These are phyloP conservation scores for Moesziomyces sp. DNA, from an alignment of 1,284 basidiomycete species.

Conservation along the genomic window DNA sequence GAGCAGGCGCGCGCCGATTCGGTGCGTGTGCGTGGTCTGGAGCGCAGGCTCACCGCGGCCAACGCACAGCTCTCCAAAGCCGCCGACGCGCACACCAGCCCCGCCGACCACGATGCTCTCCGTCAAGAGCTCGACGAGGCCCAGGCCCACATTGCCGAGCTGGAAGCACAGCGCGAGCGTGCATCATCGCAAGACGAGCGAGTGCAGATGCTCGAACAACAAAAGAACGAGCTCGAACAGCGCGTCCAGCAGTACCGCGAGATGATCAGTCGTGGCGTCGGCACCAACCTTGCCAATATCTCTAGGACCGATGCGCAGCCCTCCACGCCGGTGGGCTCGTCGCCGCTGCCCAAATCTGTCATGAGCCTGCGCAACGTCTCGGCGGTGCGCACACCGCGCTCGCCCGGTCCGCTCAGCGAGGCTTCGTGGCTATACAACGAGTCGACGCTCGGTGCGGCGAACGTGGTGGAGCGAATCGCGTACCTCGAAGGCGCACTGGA, in stretches of 20 bases:
- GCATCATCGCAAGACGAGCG: conserved; percentile 24
- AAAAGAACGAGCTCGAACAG: conserved; percentile 42
- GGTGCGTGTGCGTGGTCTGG: conserved; percentile 26
- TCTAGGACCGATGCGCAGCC: conserved; percentile 1
- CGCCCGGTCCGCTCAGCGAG: conserved; percentile 44
- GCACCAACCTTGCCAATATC: conserved; percentile 37
- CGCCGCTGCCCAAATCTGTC: conserved; percentile 45
- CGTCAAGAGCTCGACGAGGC: conserved; percentile 21
- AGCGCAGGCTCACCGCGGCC: conserved; percentile 26
- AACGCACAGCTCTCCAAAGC: conserved; percentile 22
- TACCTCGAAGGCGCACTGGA: conserved; percentile 51
- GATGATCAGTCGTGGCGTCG: conserved; percentile 44
- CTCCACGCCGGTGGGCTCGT: conserved; percentile 14
- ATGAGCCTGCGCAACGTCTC: conserved; percentile 43
- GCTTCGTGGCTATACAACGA: conserved; percentile 55
- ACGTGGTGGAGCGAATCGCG: conserved; percentile 37
- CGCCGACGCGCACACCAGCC: neutral
- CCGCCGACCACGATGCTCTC: conserved; percentile 11
- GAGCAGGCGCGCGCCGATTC: conserved; percentile 24
- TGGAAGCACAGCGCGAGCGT: conserved; percentile 11
- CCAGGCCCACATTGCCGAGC: conserved; percentile 17
- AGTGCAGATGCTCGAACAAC: conserved; percentile 25
- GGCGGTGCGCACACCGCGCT: conserved; percentile 42
- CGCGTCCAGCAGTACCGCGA: conserved; percentile 46
- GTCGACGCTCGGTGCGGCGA: conserved; percentile 50